Percentiles rank a stretch among this genome's conserved stretches.
Evolutionary conservation across 345 rosid species (phyloP).

Genomic region (Jatropha curcas): DNA sequence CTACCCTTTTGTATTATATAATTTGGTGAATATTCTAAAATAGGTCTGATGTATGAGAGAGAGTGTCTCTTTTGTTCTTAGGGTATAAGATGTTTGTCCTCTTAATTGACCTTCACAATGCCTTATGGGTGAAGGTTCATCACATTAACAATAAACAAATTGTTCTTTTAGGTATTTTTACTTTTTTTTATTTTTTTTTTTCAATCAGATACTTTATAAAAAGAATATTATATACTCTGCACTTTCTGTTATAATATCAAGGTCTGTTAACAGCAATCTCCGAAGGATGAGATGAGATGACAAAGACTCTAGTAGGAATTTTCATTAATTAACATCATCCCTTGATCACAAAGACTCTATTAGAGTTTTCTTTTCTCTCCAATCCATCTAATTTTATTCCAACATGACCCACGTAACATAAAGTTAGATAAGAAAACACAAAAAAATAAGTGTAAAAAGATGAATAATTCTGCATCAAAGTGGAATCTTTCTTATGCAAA

Average conservation of each 20-base stretch:
- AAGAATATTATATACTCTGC: no score
- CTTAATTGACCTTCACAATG: conserved; percentile 17
- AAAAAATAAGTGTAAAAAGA: conserved; percentile 20
- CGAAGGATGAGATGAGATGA: no score
- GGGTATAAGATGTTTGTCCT: conserved; percentile 6
- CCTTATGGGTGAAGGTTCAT: conserved; percentile 20
- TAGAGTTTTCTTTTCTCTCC: neutral
- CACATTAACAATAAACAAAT: conserved; percentile 6
- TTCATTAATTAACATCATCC: neutral
- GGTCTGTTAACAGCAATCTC: no score
- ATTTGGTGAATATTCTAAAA: conserved; percentile 30
- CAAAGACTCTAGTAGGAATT: no score
- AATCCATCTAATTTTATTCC: no score
- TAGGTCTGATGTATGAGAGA: conserved; percentile 18
- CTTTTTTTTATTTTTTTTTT: neutral
- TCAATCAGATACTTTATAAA: no score
- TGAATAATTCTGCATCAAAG: conserved; percentile 22
- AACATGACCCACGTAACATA: neutral
- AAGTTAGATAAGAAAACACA: conserved; percentile 10
- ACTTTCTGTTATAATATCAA: no score
- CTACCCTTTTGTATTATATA: neutral
- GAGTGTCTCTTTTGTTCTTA: conserved; percentile 1
- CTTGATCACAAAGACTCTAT: conserved; percentile 1
- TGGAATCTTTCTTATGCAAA: conserved; percentile 27
- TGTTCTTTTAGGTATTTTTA: conserved; percentile 10